phyloP scores from a whole-genome alignment of 2,329 filamentous ascomycete genomes.

The Colletotrichum simmondsii region DNA sequence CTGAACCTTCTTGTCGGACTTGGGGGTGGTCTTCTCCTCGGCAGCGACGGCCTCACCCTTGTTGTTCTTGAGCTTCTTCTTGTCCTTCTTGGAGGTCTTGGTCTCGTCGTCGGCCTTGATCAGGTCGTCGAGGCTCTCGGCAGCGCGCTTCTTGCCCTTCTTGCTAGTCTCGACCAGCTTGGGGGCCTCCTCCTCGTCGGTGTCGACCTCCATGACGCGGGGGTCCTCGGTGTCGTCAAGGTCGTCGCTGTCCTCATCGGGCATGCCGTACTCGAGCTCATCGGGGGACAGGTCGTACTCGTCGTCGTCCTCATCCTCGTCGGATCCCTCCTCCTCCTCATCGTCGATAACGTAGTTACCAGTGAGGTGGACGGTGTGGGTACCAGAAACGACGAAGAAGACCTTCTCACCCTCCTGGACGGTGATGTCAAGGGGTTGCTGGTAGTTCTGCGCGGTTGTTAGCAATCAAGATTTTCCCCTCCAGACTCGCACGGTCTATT shows the following conservation, averaged over 20 bases:
- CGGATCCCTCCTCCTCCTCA: conserved; percentile 71
- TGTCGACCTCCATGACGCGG: conserved; percentile 85
- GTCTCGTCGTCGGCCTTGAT: conserved; percentile 80
- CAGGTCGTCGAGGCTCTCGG: conserved; percentile 83
- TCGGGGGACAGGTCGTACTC: conserved; percentile 87
- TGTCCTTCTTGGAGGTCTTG: conserved; percentile 94
- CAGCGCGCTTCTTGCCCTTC: conserved; percentile 91
- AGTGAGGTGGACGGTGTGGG: conserved; percentile 90
- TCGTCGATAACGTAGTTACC: conserved; percentile 92
- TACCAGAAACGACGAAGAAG: conserved; percentile 91
- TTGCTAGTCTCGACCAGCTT: conserved; percentile 62
- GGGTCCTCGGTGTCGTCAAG: conserved; percentile 83
- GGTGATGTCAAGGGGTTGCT: conserved; percentile 94
- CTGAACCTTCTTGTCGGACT: conserved; percentile 93
- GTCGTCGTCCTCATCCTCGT: conserved; percentile 73
- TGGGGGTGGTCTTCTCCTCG: conserved; percentile 66
- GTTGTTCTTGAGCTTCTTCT: conserved; percentile 99
- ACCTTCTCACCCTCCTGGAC: conserved; percentile 89
- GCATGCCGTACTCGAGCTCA: conserved; percentile 79
- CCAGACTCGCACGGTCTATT: neutral
- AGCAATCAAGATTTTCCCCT: neutral
- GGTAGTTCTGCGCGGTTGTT: conserved; percentile 75
- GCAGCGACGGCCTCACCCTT: conserved; percentile 83
- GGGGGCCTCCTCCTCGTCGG: conserved; percentile 79
- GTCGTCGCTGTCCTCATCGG: conserved; percentile 79